Percentiles rank a stretch among this genome's conserved stretches.
Evolutionary conservation across 257 asterid genomes (phyloP).

Genomic region (Anisodus tanguticus): DNA sequence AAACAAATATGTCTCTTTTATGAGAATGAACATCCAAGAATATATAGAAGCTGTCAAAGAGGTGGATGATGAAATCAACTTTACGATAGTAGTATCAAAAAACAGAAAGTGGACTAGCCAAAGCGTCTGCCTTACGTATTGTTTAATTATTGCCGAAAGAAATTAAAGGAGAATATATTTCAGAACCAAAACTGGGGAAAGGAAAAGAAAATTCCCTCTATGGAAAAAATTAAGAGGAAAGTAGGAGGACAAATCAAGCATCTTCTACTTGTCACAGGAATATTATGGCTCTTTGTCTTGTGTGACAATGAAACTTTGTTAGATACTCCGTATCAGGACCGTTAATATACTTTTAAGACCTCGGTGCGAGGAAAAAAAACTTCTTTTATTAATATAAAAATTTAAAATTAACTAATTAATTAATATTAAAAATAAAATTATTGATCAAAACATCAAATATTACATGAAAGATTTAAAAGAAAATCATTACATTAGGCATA

Average conservation of each 20-base stretch:
- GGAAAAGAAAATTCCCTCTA: too few species aligned
- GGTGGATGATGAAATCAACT: neutral
- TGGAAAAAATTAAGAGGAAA: neutral
- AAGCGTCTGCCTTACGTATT: neutral
- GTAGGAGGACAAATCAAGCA: constrained; percentile 1
- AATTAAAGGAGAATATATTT: neutral
- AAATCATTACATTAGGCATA: too few species aligned
- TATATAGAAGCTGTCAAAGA: neutral
- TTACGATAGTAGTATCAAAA: neutral
- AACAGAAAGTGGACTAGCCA: neutral
- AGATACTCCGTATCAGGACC: neutral
- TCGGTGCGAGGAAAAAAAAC: too few species aligned
- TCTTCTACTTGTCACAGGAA: neutral
- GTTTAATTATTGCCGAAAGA: neutral
- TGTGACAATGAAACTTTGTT: neutral
- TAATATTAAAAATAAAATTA: too few species aligned
- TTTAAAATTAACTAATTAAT: too few species aligned
- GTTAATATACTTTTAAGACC: too few species aligned
- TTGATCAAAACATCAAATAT: too few species aligned
- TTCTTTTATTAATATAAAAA: too few species aligned
- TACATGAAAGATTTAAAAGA: too few species aligned
- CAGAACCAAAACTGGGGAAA: neutral
- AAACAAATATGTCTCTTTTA: neutral
- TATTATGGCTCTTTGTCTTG: neutral
- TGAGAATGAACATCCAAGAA: neutral